A percentile compares a stretch with the other conserved stretches of the same genome.
phyloP scores from a whole-genome alignment of 176 grass and related monocot genomes.

The Typha latifolia region DNA sequence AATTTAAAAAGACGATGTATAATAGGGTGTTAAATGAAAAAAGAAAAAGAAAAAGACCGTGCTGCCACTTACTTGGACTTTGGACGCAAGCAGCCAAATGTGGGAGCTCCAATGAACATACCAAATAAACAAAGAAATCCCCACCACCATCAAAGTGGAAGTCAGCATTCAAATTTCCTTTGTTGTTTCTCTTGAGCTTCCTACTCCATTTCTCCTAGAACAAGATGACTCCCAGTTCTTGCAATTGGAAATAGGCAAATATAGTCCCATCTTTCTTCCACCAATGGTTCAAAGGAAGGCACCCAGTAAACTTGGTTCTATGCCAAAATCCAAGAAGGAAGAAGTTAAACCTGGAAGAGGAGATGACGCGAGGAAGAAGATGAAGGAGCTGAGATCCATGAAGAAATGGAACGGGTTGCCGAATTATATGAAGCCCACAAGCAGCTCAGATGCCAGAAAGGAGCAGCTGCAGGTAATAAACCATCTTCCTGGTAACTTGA shows the following conservation, averaged over 20 bases:
- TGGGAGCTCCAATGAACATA: background rate
- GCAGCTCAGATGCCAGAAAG: slow-evolving; percentile 60
- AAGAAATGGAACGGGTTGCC: slow-evolving; percentile 35
- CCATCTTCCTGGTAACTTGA: background rate
- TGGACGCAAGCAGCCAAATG: background rate
- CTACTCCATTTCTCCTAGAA: background rate
- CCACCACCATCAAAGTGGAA: background rate
- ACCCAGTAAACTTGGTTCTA: slow-evolving; percentile 16
- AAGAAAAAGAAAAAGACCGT: too few relatives aligned
- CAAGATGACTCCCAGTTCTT: too few relatives aligned
- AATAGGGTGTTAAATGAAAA: too few relatives aligned
- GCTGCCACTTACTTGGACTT: too few relatives aligned
- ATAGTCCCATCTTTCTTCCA: slow-evolving; percentile 3
- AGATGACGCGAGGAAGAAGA: slow-evolving; percentile 19
- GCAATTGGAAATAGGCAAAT: slow-evolving; percentile 3
- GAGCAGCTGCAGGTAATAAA: slow-evolving; percentile 28
- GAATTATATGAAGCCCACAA: slow-evolving; percentile 79
- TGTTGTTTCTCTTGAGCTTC: background rate
- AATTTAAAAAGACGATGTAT: too few relatives aligned
- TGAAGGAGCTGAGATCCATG: slow-evolving; percentile 13
- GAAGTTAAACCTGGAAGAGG: slow-evolving; percentile 11
- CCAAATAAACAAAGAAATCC: background rate
- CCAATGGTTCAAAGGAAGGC: slow-evolving; percentile 88
- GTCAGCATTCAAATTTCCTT: background rate
- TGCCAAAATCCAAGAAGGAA: slow-evolving; percentile 24